A percentile compares a stretch with the other conserved stretches of the same genome.
These are phyloP conservation scores for Elsinoe perseae DNA, from an alignment of 2,329 filamentous ascomycete genomes.

Conservation along the genomic window DNA sequence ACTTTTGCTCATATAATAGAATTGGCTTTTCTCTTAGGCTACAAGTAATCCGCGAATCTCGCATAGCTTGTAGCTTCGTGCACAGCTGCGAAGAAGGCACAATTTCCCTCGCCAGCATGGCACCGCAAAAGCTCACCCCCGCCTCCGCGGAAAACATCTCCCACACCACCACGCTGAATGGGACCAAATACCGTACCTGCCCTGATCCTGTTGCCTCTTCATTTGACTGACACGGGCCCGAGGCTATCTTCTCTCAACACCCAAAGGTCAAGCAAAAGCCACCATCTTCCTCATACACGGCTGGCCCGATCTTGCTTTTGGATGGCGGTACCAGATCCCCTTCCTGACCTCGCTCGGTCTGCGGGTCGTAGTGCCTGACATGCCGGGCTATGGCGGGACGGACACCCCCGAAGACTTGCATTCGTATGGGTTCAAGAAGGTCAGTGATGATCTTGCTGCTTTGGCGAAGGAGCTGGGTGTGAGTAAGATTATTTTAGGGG, in stretches of 20 bases:
- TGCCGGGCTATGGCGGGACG: constrained; percentile 78
- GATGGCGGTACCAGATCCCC: constrained; percentile 87
- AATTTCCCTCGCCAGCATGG: neutral
- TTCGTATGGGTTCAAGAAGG: constrained; percentile 46
- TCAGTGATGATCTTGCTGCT: constrained; percentile 66
- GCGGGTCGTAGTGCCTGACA: constrained; percentile 74
- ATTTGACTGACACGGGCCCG: neutral
- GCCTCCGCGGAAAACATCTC: constrained; percentile 5
- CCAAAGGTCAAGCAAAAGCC: constrained; percentile 39
- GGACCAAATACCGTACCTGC: constrained; percentile 7
- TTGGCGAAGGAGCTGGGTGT: constrained; percentile 54
- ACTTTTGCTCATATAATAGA: neutral
- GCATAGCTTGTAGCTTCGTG: no score
- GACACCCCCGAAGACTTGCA: constrained; percentile 17
- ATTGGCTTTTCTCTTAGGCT: neutral
- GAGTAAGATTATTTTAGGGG: constrained; percentile 66
- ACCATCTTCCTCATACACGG: constrained; percentile 61
- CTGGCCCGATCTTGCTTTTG: constrained; percentile 73
- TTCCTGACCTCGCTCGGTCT: constrained; percentile 62
- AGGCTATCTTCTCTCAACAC: constrained; percentile 49
- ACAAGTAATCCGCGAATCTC: neutral
- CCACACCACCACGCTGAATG: constrained; percentile 8
- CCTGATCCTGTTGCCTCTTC: neutral
- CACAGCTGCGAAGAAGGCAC: no score
- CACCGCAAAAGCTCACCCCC: constrained; percentile 6